These are phyloP conservation scores for Chaetomium sp. DNA, from an alignment of 2,329 filamentous ascomycete genomes.

Conservation along the genomic window DNA sequence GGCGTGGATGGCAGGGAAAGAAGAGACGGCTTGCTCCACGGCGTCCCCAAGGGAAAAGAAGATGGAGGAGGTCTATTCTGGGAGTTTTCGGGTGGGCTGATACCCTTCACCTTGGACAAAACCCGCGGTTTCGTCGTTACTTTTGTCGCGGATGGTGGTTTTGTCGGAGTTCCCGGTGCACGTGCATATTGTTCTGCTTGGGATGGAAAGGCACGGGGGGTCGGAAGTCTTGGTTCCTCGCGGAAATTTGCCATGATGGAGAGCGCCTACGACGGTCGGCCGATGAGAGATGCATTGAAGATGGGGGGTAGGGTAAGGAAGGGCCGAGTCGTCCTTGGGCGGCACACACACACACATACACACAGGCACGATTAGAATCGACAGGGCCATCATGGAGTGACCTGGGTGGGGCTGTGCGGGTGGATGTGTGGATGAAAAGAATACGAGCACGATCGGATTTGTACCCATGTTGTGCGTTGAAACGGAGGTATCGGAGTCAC, in stretches of 20 bases:
- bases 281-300: background rate
- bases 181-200: too few species aligned
- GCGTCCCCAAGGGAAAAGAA: background rate
- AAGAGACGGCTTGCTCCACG: constrained; percentile 4
- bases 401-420: constrained; percentile 5
- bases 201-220: too few species aligned
- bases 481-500: constrained; percentile 1
- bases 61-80: background rate
- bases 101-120: background rate
- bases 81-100: background rate
- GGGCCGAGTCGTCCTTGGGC: background rate
- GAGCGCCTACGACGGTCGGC: too few species aligned
- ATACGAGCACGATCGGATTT: constrained; percentile 10
- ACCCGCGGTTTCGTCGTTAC: too few species aligned
- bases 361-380: constrained; percentile 1
- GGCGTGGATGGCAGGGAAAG: background rate
- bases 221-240: too few species aligned
- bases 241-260: too few species aligned
- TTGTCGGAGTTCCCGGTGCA: too few species aligned
- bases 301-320: background rate
- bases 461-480: constrained; percentile 8
- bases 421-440: constrained; percentile 8
- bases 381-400: background rate
- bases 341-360: background rate
- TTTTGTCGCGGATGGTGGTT: too few species aligned